Conservation (phyloP, 208 protist genomes). For the Acanthamoeba rhysodes region DNA sequence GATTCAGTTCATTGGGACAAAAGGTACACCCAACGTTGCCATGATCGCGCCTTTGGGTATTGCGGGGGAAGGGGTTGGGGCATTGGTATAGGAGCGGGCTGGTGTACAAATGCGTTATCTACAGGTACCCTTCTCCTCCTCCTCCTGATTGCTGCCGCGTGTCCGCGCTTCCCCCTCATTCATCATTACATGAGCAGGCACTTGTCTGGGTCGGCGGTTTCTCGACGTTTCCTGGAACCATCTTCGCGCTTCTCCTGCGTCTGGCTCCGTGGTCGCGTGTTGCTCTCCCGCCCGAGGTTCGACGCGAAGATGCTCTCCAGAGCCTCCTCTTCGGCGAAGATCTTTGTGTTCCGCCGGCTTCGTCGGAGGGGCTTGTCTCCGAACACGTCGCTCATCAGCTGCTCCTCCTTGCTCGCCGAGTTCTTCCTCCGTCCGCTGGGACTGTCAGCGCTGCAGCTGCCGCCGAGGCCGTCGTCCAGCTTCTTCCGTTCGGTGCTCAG, state of each 20-base stretch:
- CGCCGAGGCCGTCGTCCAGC: background rate
- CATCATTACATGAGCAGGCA: slow-evolving; percentile 39
- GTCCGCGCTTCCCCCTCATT: background rate
- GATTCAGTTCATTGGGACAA: no score
- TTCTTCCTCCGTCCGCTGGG: background rate
- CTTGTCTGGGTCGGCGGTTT: slow-evolving; percentile 4
- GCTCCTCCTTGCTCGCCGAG: slow-evolving; percentile 39
- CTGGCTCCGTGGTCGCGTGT: background rate
- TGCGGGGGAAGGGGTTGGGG: no score
- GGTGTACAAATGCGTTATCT: background rate
- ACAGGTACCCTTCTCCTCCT: background rate
- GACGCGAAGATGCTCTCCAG: slow-evolving; percentile 28
- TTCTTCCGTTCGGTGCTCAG: background rate
- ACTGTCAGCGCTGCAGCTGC: background rate
- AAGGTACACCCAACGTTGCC: no score
- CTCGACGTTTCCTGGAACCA: background rate
- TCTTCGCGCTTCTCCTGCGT: background rate
- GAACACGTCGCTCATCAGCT: slow-evolving; percentile 61
- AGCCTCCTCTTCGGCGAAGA: slow-evolving; percentile 52
- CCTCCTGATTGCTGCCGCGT: background rate
- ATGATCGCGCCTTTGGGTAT: no score
- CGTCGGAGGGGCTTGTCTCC: background rate
- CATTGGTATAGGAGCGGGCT: no score
- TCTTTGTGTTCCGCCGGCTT: slow-evolving; percentile 6
- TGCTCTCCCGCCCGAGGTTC: background rate